Evolutionary conservation across 1,284 basidiomycete species (phyloP), one percentile per base, ranked within the genome.

Genomic region (Ceratobasidium theobromae): DNA sequence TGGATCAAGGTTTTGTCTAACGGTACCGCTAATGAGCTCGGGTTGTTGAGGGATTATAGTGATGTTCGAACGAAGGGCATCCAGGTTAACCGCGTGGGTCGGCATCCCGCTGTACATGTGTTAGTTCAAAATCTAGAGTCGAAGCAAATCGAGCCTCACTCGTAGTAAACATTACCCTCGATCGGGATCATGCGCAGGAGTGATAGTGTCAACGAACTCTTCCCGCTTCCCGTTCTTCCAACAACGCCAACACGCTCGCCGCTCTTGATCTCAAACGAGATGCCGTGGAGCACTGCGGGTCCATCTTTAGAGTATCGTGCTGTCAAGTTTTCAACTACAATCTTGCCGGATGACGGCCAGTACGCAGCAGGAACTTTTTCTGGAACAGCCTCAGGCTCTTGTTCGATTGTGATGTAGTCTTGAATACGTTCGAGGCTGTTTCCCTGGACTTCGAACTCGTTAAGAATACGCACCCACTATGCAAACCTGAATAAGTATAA

Each of bases 151-250:
- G 11, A 33, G 72, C 35, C 45, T 4, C 75, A 75, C 54, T 79
- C 78, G 65, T 77, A 79, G 49, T 71, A 73, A 2, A 81, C 80
- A 9, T 76, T 75, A 11, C 86, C 86, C 40, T 82, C 80, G 0
- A 83, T 86, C 23, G 80, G 77, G 28, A 87, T 84, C 71, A 83
- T 81, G 0, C 78, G 76, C 3, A 78, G 70, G 1, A 79, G 71
- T 0, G 77, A 76, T 25, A 79, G 69, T 3, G 76, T 76, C 46
- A 82, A 69, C 4, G 79, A 82, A 46, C 79, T 81, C 77, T 91
- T 91, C 53, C 88, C 89, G 69, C 84, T 86, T 14, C 89, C 89
- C 0, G 89, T 91, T 33, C 89, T 79, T 21, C 89, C 88, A 18
- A 87, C 85, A 58, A 87, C 82, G 48, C 86, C 86, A 46, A 88